Base-by-base conservation (phyloP, 2,329 filamentous ascomycete species). In the Cadophora malorum region DNA sequence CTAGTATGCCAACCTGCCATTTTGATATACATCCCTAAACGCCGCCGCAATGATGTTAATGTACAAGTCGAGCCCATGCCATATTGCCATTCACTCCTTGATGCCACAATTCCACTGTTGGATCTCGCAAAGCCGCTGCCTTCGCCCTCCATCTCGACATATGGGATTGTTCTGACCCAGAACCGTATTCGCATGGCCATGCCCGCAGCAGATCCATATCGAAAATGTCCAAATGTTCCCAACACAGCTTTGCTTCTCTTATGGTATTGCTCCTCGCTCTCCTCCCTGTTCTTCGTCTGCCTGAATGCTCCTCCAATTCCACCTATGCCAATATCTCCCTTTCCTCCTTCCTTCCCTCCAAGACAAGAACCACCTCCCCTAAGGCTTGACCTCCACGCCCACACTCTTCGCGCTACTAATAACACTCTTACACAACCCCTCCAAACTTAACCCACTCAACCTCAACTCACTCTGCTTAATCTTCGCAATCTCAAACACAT, bases 401-500 rank as follows among this genome's bases (percentile, higher is more conserved):
- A 94, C 89, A 23, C 90, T 91, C 81, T 89, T 92, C 67, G 90
- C 89, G 80, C 92, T 90, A 73, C 83, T 89, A 73, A 95, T 92
- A 69, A 95, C 83, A 65, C 89, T 88, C 80, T 86, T 89, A 81
- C 91, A 93, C 33, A 95, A 77, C 0, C 90, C 90, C 78, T 93
- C 84, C 64, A 94, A 80, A 59, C 87, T 85, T 74, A 93, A 78
- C 1, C 91, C 92, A 1, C 91, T 93, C 70, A 95, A 80, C 67
- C 92, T 85, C 70, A 90, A 82, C 80, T 96, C 92, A 64, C 86
- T 83, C 73, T 93, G 91, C 86, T 99, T 99, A 77, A 99, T 96
- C 85, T 93, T 94, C 72, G 96, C 96, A 80, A 99, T 98, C 83
- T 98, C 95, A 81, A 94, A 98, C 25, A 99, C 84, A 81, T 99